Evolutionary conservation across 306 rosid genomes (phyloP).

Genomic region (Lotus japonicus): DNA sequence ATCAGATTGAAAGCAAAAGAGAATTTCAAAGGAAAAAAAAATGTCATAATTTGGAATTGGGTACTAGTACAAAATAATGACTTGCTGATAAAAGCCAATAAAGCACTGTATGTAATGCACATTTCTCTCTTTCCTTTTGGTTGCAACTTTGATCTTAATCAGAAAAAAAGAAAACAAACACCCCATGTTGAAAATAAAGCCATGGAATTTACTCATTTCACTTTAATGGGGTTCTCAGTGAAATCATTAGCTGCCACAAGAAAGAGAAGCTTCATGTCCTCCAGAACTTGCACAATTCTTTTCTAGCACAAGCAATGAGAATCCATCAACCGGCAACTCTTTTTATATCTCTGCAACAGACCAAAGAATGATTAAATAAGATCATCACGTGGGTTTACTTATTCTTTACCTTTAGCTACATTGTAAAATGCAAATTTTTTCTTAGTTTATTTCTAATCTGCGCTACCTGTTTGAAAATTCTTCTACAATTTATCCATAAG

Average conservation of each 20-base stretch:
- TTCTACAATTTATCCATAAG: no score
- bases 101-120: conserved; percentile 26
- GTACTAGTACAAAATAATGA: conserved; percentile 30
- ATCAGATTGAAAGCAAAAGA: conserved; percentile 30
- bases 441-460: conserved; percentile 18
- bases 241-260: conserved; percentile 39
- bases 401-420: background rate
- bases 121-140: conserved; percentile 24
- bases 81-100: conserved; percentile 34
- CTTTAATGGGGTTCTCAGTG: conserved; percentile 23
- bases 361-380: conserved; percentile 9
- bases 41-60: conserved; percentile 22
- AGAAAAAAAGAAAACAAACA: background rate
- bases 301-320: conserved; percentile 36
- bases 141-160: conserved; percentile 28
- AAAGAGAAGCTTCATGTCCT: conserved; percentile 33
- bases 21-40: background rate
- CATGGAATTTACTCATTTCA: background rate
- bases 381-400: background rate
- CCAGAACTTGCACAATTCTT: conserved; percentile 30
- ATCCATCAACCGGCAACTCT: conserved; percentile 38
- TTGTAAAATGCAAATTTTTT: background rate
- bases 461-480: background rate
- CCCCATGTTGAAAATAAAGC: background rate
- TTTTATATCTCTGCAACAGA: conserved; percentile 29